Percentiles rank a stretch among this genome's conserved stretches.
Evolutionary conservation across 2,329 filamentous ascomycete species (phyloP).

Genomic region (Aspergillus eucalypticola): DNA sequence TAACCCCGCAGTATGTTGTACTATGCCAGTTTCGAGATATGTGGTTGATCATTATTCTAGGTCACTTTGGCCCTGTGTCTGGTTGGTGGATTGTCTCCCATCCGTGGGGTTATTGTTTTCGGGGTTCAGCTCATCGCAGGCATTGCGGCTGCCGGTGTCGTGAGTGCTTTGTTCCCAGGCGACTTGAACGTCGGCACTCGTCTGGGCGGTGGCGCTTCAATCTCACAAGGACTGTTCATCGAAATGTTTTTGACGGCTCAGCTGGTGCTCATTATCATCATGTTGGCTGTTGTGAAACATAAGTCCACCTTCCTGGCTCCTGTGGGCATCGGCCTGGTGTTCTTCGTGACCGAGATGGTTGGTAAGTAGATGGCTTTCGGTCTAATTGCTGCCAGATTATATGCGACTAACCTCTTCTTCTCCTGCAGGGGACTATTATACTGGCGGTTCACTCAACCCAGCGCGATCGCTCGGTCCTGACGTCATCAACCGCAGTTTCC

Average conservation of each 20-base stretch:
- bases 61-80: constrained; percentile 63
- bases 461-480: constrained; percentile 52
- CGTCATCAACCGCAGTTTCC: constrained; percentile 48
- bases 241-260: constrained; percentile 67
- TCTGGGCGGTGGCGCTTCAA: constrained; percentile 54
- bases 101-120: constrained; percentile 56
- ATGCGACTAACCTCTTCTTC: background rate
- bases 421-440: constrained; percentile 47
- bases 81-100: constrained; percentile 56
- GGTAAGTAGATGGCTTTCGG: constrained; percentile 31
- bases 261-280: constrained; percentile 65
- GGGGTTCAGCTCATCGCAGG: constrained; percentile 60
- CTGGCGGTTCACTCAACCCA: constrained; percentile 52
- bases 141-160: constrained; percentile 61
- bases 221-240: constrained; percentile 63
- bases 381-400: background rate
- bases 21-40: background rate
- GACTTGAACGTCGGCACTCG: constrained; percentile 58
- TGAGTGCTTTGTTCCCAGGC: constrained; percentile 60
- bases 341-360: constrained; percentile 63
- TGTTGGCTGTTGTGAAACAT: constrained; percentile 73
- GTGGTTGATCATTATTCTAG: constrained; percentile 23
- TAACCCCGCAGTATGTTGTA: constrained; percentile 48
- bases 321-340: constrained; percentile 68
- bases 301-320: constrained; percentile 71